These are phyloP conservation scores for Podospora didyma DNA, from an alignment of 495 filamentous ascomycete species.

Conservation along the genomic window DNA sequence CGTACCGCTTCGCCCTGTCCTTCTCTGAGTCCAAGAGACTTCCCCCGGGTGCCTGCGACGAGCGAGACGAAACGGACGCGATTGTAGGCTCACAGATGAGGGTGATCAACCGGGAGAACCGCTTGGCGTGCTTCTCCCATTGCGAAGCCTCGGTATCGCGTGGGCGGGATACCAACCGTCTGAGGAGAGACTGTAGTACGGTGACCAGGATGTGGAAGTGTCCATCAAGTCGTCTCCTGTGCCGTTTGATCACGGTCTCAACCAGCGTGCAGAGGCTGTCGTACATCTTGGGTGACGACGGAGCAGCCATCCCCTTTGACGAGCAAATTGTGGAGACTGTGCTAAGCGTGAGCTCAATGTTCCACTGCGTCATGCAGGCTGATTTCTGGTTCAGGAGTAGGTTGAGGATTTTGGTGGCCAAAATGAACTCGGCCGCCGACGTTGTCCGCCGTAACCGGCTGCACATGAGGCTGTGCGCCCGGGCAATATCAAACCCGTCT, in stretches of 20 bases:
- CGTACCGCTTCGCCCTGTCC: slow-evolving; percentile 69
- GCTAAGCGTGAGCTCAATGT: slow-evolving; percentile 61
- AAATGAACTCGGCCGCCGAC: slow-evolving; percentile 43
- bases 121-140: slow-evolving; percentile 50
- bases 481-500: slow-evolving; percentile 24
- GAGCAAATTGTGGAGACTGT: slow-evolving; percentile 53
- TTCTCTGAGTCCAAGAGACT: slow-evolving; percentile 64
- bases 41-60: not conserved
- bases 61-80: slow-evolving; percentile 55
- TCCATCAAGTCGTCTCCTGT: slow-evolving; percentile 42
- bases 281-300: slow-evolving; percentile 34
- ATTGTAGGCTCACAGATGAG: slow-evolving; percentile 75
- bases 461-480: slow-evolving; percentile 27
- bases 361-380: slow-evolving; percentile 60
- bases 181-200: slow-evolving; percentile 59
- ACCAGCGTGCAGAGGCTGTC: slow-evolving; percentile 59
- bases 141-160: not conserved
- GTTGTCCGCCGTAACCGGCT: slow-evolving; percentile 3
- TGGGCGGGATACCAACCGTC: slow-evolving; percentile 46
- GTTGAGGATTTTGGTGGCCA: slow-evolving; percentile 51
- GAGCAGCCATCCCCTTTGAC: slow-evolving; percentile 5
- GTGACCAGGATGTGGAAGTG: slow-evolving; percentile 66
- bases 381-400: slow-evolving; percentile 55
- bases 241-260: slow-evolving; percentile 52
- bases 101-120: slow-evolving; percentile 68